Percentiles rank a stretch among this genome's conserved stretches.
Conservation (phyloP, 495 filamentous ascomycete species). For the Clavariopsis aquatica region DNA sequence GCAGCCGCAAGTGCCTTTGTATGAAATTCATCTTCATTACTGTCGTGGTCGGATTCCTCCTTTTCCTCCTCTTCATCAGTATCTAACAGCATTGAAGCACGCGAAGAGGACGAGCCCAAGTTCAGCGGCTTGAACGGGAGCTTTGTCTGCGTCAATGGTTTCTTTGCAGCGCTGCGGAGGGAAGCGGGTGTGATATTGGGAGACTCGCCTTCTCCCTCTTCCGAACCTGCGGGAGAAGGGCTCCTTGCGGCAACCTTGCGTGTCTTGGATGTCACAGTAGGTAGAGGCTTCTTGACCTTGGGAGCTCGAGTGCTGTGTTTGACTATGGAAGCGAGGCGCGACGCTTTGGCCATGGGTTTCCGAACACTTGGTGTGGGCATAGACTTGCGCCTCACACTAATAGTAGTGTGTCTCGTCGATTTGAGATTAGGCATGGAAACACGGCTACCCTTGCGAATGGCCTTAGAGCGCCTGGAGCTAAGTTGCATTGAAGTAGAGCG, state of each 20-base stretch:
- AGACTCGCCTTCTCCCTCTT: constrained; percentile 11
- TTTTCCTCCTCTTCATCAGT: constrained; percentile 3
- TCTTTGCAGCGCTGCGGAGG: constrained; percentile 19
- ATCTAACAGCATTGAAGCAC: not conserved
- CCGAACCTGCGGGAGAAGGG: not conserved
- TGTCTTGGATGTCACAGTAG: not conserved
- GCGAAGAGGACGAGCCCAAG: not conserved
- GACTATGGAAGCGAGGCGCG: not conserved
- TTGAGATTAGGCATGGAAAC: constrained; percentile 4
- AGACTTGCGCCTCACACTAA: not conserved
- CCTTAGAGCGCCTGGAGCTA: constrained; percentile 10
- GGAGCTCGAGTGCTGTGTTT: not conserved
- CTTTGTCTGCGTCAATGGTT: constrained; percentile 13
- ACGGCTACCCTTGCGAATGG: not conserved
- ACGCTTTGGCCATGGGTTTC: constrained; percentile 11
- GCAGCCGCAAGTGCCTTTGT: not conserved
- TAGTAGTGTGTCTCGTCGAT: constrained; percentile 5
- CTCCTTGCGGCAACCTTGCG: not conserved
- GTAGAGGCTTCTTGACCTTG: constrained; percentile 3
- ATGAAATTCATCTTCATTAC: not conserved
- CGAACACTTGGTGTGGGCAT: not conserved
- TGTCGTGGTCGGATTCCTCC: not conserved
- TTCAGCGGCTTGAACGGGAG: constrained; percentile 22
- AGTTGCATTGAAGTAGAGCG: constrained; percentile 25
- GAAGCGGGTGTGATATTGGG: constrained; percentile 32